A percentile compares a stretch with the other conserved stretches of the same genome.
Conservation (phyloP, 306 rosid species). For the Rubus idaeus region DNA sequence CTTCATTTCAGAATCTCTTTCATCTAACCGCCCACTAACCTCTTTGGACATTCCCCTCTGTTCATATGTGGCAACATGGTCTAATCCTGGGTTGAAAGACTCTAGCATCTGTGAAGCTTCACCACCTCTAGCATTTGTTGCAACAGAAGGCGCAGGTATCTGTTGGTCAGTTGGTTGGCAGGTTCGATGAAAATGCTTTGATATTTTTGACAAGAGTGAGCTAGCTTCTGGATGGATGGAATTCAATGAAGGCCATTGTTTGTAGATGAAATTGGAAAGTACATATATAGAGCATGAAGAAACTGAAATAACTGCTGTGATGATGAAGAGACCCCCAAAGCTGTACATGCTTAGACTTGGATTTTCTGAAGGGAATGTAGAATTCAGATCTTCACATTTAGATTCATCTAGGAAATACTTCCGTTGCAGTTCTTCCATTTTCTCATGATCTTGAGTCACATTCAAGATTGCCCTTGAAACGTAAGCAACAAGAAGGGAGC, state of each 20-base stretch:
- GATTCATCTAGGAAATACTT: slow-evolving; percentile 29
- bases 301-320: slow-evolving; percentile 30
- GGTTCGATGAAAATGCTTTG: slow-evolving; percentile 1
- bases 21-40: neutral
- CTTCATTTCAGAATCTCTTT: neutral
- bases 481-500: slow-evolving; percentile 37
- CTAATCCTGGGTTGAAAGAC: neutral
- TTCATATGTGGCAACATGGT: neutral
- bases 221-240: neutral
- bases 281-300: slow-evolving; percentile 17
- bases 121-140: neutral
- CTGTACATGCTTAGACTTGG: slow-evolving; percentile 32
- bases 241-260: slow-evolving; percentile 8
- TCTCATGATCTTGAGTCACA: slow-evolving; percentile 31
- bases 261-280: neutral
- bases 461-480: slow-evolving; percentile 48
- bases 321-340: slow-evolving; percentile 51
- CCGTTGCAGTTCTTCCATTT: slow-evolving; percentile 19
- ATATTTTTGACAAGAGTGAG: slow-evolving; percentile 11
- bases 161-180: neutral
- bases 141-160: neutral
- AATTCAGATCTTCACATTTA: slow-evolving; percentile 17
- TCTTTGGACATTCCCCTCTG: neutral
- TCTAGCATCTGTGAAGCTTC: neutral
- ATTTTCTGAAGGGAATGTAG: slow-evolving; percentile 13